Evolutionary conservation across 2,329 filamentous ascomycete species (phyloP).

Genomic region (Pyricularia grisea): DNA sequence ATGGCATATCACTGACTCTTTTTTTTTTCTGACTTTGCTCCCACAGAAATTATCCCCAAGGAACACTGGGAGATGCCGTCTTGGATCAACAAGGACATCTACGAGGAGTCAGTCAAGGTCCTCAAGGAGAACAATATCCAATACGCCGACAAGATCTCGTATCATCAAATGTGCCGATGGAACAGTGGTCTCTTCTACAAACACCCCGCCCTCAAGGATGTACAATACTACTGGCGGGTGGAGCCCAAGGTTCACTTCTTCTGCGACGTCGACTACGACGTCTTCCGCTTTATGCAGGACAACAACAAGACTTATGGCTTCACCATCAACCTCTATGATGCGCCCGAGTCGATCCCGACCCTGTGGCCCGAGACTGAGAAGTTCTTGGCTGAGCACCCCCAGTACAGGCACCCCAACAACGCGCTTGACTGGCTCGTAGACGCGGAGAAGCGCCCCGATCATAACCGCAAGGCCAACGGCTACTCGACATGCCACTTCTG

Average conservation of each 20-base stretch:
- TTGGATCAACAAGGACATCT: conserved; percentile 88
- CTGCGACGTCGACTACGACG: conserved; percentile 96
- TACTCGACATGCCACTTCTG: conserved; percentile 99
- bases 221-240: conserved; percentile 95
- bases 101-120: conserved; percentile 72
- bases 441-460: conserved; percentile 62
- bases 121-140: conserved; percentile 80
- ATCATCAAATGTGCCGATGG: conserved; percentile 99
- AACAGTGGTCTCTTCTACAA: conserved; percentile 98
- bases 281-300: conserved; percentile 97
- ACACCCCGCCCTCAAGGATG: conserved; percentile 74
- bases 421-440: conserved; percentile 85
- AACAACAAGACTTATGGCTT: conserved; percentile 99
- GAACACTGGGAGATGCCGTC: conserved; percentile 89
- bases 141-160: conserved; percentile 80
- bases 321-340: conserved; percentile 94
- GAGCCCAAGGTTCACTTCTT: conserved; percentile 99
- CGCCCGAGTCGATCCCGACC: conserved; percentile 72
- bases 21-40: neutral
- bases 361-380: conserved; percentile 95
- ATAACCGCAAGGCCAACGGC: conserved; percentile 74
- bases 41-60: conserved; percentile 72
- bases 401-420: conserved; percentile 74
- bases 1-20: neutral
- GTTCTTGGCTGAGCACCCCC: conserved; percentile 77